A percentile compares a stretch with the other conserved stretches of the same genome.
phyloP scores from a whole-genome alignment of 352 stramenopile species.

The Globisporangium okanoganense region DNA sequence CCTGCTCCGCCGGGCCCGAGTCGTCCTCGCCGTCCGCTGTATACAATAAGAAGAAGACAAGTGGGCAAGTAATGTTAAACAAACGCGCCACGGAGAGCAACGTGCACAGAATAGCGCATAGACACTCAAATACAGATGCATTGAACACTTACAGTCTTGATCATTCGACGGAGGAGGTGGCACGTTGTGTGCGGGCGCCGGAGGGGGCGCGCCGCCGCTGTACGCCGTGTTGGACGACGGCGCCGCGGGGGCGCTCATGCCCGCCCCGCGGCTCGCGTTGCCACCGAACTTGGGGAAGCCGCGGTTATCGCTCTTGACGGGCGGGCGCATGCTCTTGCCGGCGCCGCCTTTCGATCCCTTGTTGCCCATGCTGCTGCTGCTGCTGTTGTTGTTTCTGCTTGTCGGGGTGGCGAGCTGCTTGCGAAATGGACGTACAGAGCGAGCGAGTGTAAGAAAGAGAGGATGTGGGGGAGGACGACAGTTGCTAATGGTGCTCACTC shows the following conservation, averaged over 20 bases:
- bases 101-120: not conserved
- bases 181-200: constrained; percentile 15
- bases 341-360: constrained; percentile 78
- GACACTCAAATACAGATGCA: constrained; percentile 12
- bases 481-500: constrained; percentile 5
- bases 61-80: not conserved
- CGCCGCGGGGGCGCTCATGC: constrained; percentile 68
- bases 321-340: constrained; percentile 54
- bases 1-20: constrained; percentile 72
- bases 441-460: constrained; percentile 14
- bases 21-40: constrained; percentile 76
- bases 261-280: constrained; percentile 50
- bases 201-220: constrained; percentile 4
- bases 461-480: constrained; percentile 9
- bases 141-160: constrained; percentile 74
- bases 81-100: not conserved
- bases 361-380: constrained; percentile 64
- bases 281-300: constrained; percentile 66
- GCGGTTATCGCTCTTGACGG: constrained; percentile 83
- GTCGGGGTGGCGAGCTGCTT: constrained; percentile 6
- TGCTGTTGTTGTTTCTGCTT: not conserved
- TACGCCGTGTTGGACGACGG: constrained; percentile 32
- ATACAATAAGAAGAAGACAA: constrained; percentile 11
- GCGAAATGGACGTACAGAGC: constrained; percentile 2
- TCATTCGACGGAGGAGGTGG: constrained; percentile 22